Base-by-base conservation (phyloP, 441 rosid species). In the Dalechampia spathulata region DNA sequence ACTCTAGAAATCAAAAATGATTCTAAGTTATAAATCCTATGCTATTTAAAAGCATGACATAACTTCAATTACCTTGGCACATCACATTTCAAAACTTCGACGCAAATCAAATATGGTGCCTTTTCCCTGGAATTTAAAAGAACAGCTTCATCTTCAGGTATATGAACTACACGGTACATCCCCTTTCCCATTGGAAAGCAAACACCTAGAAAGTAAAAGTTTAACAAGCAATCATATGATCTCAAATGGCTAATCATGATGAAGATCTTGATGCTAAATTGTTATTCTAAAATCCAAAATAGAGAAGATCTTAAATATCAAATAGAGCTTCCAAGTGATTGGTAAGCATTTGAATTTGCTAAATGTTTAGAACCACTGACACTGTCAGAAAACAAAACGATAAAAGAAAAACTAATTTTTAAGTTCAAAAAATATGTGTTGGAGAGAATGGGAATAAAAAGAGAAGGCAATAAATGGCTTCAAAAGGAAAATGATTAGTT, bases 151-250 rank as follows among this genome's bases (percentile, higher is more conserved):
- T 85, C 97, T 80, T 85, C 97, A 58, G 97, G 99, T 63, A 93
- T 87, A 78, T 90, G 97, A 67, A 93, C 83, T 66, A 90, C 96
- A 45, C 95, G 95, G 67, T 82, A 84, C 79, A 87, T 68, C 66
- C 97, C 99, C 75, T 77, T 90, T 66, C 97, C 99, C 97, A 93
- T 74, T 40, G 97, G 99, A 80, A 90, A 93, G 83, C 97, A 93
- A 64, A 93, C 67, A 57, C 99, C 99, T 93, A 79, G 61, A 55
- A 61, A 58, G 55, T 52, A 59, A 45, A 64, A 52, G 21, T 36
- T 49, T 38, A 36, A 54, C 25, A 3, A 14, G 22, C 11, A 9
- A 58, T 34, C 15, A 34, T 17, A 11, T 26, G 20, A 48, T 8
- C 47, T 26, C 38, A 39, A 39, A 55, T 20, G 40, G 39, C 20